phyloP scores from a whole-genome alignment of 2,329 filamentous ascomycete species.

The Monilinia vaccinii-corymbosi region DNA sequence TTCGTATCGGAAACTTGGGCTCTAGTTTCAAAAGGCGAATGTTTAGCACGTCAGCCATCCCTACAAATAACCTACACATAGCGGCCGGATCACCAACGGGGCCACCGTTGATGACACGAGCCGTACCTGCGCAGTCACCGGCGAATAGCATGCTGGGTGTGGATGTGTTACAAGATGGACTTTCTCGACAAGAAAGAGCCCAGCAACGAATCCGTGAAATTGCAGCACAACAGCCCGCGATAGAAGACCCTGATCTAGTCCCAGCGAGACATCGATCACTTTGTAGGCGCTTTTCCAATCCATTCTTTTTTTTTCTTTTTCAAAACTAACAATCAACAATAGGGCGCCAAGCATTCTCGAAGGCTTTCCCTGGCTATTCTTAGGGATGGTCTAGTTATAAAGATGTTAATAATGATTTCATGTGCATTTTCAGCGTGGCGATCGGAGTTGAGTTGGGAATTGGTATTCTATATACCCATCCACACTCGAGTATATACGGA shows the following conservation, averaged over 20 bases:
- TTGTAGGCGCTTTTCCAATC: slow-evolving; percentile 15
- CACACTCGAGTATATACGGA: too few species aligned
- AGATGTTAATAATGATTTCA: slow-evolving; percentile 2
- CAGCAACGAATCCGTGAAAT: slow-evolving; percentile 23
- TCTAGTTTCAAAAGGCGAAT: slow-evolving; percentile 11
- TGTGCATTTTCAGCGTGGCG: slow-evolving; percentile 16
- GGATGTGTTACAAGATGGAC: background rate
- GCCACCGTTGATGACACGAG: slow-evolving; percentile 12
- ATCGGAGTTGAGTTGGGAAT: background rate
- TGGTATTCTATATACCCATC: too few species aligned
- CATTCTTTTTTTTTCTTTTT: background rate
- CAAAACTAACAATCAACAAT: slow-evolving; percentile 2
- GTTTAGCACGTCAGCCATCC: background rate
- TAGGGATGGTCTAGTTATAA: background rate
- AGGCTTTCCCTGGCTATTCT: slow-evolving; percentile 25
- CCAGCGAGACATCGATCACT: slow-evolving; percentile 10
- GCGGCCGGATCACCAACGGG: slow-evolving; percentile 11
- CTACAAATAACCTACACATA: background rate
- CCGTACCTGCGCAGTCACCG: slow-evolving; percentile 2
- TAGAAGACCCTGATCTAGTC: slow-evolving; percentile 21
- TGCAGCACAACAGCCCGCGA: slow-evolving; percentile 15
- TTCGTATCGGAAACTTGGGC: slow-evolving; percentile 10
- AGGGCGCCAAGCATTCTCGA: slow-evolving; percentile 22
- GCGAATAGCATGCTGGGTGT: slow-evolving; percentile 1
- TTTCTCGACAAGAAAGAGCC: slow-evolving; percentile 18